These are phyloP conservation scores for Cystobasidiopsis lactophilus DNA, from an alignment of 768 basidiomycete species.

Conservation along the genomic window DNA sequence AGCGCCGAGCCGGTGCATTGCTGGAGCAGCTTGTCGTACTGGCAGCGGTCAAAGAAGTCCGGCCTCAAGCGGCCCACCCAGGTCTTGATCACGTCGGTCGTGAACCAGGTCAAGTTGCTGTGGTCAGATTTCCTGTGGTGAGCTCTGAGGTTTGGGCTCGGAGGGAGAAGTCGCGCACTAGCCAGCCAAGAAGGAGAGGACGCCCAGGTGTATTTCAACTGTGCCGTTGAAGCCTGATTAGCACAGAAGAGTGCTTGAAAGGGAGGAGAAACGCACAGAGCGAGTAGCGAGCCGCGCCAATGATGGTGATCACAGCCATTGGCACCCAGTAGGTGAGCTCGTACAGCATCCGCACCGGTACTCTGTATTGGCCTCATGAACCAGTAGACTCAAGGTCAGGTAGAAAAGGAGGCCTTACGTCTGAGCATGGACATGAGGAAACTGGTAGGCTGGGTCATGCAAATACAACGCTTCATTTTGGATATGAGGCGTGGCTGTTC, in stretches of 20 bases:
- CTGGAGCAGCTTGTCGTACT: slow-evolving; percentile 7
- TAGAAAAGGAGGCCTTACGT: not conserved
- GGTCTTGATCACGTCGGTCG: slow-evolving; percentile 15
- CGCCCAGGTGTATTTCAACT: slow-evolving; percentile 8
- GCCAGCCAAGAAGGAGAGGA: slow-evolving; percentile 2
- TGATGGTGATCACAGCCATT: not conserved
- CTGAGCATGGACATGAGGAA: not conserved
- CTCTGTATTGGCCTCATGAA: not conserved
- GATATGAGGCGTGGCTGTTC: too few relatives aligned
- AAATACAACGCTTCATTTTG: not conserved
- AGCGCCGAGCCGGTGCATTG: slow-evolving; percentile 6
- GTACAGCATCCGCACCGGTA: not conserved
- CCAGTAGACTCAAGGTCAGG: not conserved
- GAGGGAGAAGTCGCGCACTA: not conserved
- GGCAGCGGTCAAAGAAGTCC: slow-evolving; percentile 15
- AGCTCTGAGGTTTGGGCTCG: not conserved
- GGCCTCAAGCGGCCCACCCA: slow-evolving; percentile 7
- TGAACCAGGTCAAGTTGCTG: not conserved
- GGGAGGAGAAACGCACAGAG: too few relatives aligned
- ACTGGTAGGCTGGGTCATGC: not conserved
- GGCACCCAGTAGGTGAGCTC: not conserved
- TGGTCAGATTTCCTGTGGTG: not conserved
- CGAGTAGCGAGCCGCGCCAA: not conserved
- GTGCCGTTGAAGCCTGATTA: too few relatives aligned
- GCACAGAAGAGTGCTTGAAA: too few relatives aligned